Evolutionary conservation across 768 basidiomycete species (phyloP), one percentile per base, ranked within the genome.

Genomic region (Auriscalpium microsporum): DNA sequence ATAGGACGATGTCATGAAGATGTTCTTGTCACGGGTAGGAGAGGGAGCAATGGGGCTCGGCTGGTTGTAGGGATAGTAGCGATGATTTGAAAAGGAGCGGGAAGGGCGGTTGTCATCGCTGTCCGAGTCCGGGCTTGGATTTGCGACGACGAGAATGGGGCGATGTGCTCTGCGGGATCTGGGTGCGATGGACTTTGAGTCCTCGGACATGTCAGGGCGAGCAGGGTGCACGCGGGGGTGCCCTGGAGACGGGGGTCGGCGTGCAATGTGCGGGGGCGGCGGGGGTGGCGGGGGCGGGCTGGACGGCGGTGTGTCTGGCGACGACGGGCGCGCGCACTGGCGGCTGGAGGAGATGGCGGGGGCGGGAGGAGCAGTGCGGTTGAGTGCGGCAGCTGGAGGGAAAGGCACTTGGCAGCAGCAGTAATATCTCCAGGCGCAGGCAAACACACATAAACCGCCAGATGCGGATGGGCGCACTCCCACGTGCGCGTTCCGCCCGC

Each of bases 171-270:
- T 71, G 58, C 72, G 74, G 52, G 56, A 61, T 52, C 53, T 70
- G 49, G 67, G 63, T 28, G 64, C 61, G 61, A 58, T 64, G 45
- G 72, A 73, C 68, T 77, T 72, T 54, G 75, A 65, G 66, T 81
- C 81, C 72, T 86, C 86, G 57, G 83, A 80, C 84, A 86, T 86
- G 65, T 66, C 53, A 53, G 36, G 19, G n/a, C 21, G 44, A 33
- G 40, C 21, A 38, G n/a, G n/a, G 34, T 10, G 44, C 33, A 45
- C 10, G 47, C 48, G 11, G 45, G 14, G 40, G 53, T 11, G 34
- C 16, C 16, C 11, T 35, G 38, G 36, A 44, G 37, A 50, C 48
- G 57, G 37, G 54, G 35, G 28, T 23, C 13, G 45, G n/a, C 42
- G 36, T 45, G 10, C 5, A 45, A 49, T 34, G 55, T 14, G 34